Evolutionary conservation across 257 asterid species (phyloP), one percentile per base, ranked within the genome.

Genomic region (Ocimum tenuiflorum): DNA sequence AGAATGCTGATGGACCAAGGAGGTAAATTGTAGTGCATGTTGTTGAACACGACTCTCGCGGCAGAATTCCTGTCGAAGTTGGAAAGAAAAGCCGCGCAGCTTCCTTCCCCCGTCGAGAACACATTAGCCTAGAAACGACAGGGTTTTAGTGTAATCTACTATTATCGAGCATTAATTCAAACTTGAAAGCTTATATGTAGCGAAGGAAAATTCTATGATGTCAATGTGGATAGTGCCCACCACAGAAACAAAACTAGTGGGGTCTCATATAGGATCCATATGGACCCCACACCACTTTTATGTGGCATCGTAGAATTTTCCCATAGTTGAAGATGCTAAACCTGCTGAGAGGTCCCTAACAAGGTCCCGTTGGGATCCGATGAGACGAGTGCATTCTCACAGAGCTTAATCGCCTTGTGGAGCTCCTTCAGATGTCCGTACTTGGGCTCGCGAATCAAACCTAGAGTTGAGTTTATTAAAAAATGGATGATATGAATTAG

Each of bases 1-100:
- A 94, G 95, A 71, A 94, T 90, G 82, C 97, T 90, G 73, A 94
- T 86, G 24, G 97, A 94, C 99, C 97, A 94, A 53, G 99, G 95
- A 65, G 94, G 96, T 90, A n/a, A n/a, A n/a, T n/a, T n/a, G n/a
- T n/a, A n/a, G n/a, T n/a, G n/a, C n/a, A n/a, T n/a, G n/a, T n/a
- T 86, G 70, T 88, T 89, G 81, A 90, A 94, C 85, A 81, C 73
- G 66, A 94, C 97, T 77, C 70, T 82, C 3, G 73, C 82, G 17
- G 83, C 77, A 23, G 85, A 80, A 3, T 77, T 65, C 20, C 83
- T 54, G 65, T 88, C 87, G 3, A 79, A 86, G 79, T 94, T 94
- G 29, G 99, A 81, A 8, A 94, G 91, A 78, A 94, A 90, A 18
- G 99, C 95, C 1, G 96, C 94, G 73, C 99, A 94, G 5, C 65